Base-by-base conservation (phyloP, 169 alveolate species). In the Prorocentrum cordatum region DNA sequence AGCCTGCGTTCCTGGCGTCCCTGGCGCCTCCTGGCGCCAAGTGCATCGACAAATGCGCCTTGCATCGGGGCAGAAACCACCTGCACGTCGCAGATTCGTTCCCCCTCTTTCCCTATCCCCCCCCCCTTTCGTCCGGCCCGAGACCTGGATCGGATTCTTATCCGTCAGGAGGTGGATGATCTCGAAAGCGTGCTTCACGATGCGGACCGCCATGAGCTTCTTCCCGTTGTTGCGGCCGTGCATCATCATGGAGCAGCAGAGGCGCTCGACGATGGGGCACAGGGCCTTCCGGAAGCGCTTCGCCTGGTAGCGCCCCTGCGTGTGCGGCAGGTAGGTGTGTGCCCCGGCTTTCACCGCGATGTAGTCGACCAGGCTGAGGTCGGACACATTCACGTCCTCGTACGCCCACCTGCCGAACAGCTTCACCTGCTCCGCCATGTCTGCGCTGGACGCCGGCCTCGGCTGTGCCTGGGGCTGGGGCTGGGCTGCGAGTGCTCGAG, bases 201-300 rank as follows among this genome's bases (percentile, higher is more conserved):
- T 97, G 91, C 99, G 96, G 73, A 98, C 96, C 62, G 99, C 99
- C 96, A 96, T 95, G 84, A 95, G 94, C 95, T 98, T 98, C 94
- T 98, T 98, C 68, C 99, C 99, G 93, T 96, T 97, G 96, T 98
- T 98, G 94, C 94, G 79, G 20, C 94, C 94, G 87, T 93, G 92
- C 93, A 84, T 84, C 94, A 93, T 93, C 89, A 93, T 39, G 77
- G 94, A 95, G 95, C 96, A 96, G 84, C 96, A 97, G 64, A 98
- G 94, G 92, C 99, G 96, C 95, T 98, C 99, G 85, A 97, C 98
- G 50, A 98, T 96, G 79, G 99, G 99, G 95, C 99, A 98, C 75
- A 92, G 94, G 24, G 99, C 99, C 94, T 98, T 98, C 93, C 99
- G 96, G 96, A 98, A 98, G 3, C 75, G 75, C 95, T 97, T 97